Base-by-base conservation (phyloP, 1,139 yeast species). In the Blastobotrys malaysiensis region DNA sequence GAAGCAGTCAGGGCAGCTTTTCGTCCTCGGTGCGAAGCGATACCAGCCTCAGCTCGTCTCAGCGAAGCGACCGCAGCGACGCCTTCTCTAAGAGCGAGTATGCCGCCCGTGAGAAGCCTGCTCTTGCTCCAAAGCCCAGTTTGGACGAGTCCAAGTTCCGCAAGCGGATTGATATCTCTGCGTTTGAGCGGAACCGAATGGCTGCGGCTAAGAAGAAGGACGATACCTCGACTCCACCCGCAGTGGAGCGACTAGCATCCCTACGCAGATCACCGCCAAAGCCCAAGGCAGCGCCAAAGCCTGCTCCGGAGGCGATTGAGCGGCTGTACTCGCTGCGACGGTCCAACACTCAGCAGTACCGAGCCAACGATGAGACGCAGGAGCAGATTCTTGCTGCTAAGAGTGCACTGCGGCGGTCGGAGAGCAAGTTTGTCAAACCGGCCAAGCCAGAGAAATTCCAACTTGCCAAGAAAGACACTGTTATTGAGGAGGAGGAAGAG, bases 331-430 rank as follows among this genome's bases (percentile, higher is more conserved):
- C 55, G n/a, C 52, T 66, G 46, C 51, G 69, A 27, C 60, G 31
- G 57, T 61, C 26, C 57, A 57, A 18, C 54, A 64, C 69, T 9
- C 59, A 57, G 45, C 63, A 61, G 44, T 59, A 57, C 54, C 48
- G 61, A 58, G 61, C 66, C 54, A 55, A 64, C 21, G 62, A 70
- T 55, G 54, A 55, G 43, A 59, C 53, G 49, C 57, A 57, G 56
- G 58, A 56, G 48, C 47, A 62, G 45, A 47, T 63, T 24, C 48
- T 61, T 27, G 59, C 62, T 1, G 62, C 67, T 5, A 59, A 55
- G 47, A 49, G 55, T 14, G 59, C 56, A 36, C 48, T 64, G 31
- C 55, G 56, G 47, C 53, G 64, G 51, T 60, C 63, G 11, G 60
- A 57, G 48, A 60, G 18, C 48, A 13, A n/a, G 39, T 31, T 31